Evolutionary conservation across 2,329 filamentous ascomycete species (phyloP), one percentile per base, ranked within the genome.

Genomic region (Ophiostoma triangulosporum): DNA sequence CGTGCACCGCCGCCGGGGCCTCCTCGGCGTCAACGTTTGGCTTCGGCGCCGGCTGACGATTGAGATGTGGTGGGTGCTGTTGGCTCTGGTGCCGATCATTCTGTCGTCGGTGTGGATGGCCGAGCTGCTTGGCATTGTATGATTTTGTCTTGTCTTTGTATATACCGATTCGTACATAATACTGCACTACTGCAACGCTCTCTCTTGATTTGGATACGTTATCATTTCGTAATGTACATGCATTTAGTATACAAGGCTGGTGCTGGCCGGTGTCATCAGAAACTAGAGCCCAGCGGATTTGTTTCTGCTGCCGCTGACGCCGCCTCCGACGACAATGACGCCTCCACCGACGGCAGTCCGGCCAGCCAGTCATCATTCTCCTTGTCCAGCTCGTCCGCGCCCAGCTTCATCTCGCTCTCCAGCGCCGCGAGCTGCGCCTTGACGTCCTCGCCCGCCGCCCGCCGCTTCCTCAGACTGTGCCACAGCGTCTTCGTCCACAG

Each of bases 31-130:
- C 12, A 11, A 14, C 63, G 59, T 68, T 17, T 74, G 73, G 73
- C 57, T 77, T 32, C 66, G 71, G 29, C 62, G 63, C 1, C 69
- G 68, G 33, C 58, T 75, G 20, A 73, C 72, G 0, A 58, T 75
- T 4, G 73, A 75, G 62, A 55, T 72, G 17, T 75, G 73, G 72
- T 76, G 74, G 70, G 57, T 76, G 49, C 43, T 74, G 46, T 55
- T 77, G 26, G 69, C 70, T 3, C 46, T 72, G 7, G 35, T 72
- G 20, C 69, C 72, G 1, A 54, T 73, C 8, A 26, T 71, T 0
- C 62, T 67, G 24, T 69, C 64, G n/a, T 71, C 65, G 66, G 51
- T 67, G 2, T 71, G 68, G 64, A 60, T 64, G 52, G 58, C 56
- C 22, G 60, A 63, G 50, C 36, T 63, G 27, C 3, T 58, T 3